Evolutionary conservation across 2,329 filamentous ascomycete genomes (phyloP), one percentile per base, ranked within the genome.

Genomic region (Ophioceras dolichostomum): DNA sequence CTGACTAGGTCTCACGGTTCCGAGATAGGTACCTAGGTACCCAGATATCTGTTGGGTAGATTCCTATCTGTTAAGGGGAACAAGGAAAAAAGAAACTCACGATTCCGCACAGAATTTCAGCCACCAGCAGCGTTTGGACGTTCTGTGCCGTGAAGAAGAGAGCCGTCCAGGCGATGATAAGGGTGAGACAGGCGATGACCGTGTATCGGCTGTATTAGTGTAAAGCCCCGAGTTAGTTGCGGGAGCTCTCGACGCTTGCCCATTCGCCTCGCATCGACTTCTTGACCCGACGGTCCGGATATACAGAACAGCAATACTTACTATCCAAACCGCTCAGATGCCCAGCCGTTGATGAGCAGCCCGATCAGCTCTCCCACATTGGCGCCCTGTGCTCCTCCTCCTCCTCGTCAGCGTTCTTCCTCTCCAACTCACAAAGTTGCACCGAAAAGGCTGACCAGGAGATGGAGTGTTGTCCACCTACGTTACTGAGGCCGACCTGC

Each of bases 311-410:
- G n/a, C n/a, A n/a, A n/a, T n/a, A n/a, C n/a, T n/a, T n/a, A n/a
- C n/a, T 80, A 79, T n/a, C 76, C 76, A 46, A 76, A 76, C n/a
- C 70, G 65, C 55, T 83, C 76, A 13, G 76, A 74, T 33, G 79
- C 56, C 53, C 66, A 75, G 27, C 79, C 79, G 49, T 79, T 80
- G 52, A 81, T 61, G 45, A 79, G 58, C 33, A 83, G 63, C 12
- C 79, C 79, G 35, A 83, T 64, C 35, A 84, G 74, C 50, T 79
- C 74, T 31, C 79, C 79, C 16, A 68, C 65, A 38, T 68, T 64
- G 35, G 69, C 68, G 20, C 70, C 74, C 42, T 61, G 55, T 16
- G 45, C 27, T n/a, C 10, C 10, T n/a, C n/a, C n/a, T n/a, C n/a
- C n/a, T n/a, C n/a, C n/a, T n/a, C n/a, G 5, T 30, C 17, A 30